phyloP scores from a whole-genome alignment of 208 protist species.

The Herpetomonas tarakana region DNA sequence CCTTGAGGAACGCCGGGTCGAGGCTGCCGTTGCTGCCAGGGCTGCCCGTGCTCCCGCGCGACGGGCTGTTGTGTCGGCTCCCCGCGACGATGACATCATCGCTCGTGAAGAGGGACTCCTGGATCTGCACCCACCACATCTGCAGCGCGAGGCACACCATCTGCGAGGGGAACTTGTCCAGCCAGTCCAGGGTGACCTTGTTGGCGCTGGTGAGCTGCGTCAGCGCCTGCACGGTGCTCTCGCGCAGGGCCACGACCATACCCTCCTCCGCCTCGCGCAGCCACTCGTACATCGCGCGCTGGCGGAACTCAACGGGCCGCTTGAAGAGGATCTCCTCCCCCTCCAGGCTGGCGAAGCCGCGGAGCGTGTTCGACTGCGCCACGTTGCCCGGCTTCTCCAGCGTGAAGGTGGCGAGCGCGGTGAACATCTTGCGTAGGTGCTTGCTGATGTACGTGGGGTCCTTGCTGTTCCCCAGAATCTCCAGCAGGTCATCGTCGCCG shows the following conservation, averaged over 20 bases:
- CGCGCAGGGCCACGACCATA: conserved; percentile 89
- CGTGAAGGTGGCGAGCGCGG: conserved; percentile 92
- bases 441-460: conserved; percentile 94
- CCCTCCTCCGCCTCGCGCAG: conserved; percentile 85
- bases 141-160: conserved; percentile 91
- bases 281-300: conserved; percentile 94
- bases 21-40: not conserved
- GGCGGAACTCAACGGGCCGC: conserved; percentile 44
- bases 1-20: conserved; percentile 16
- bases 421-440: conserved; percentile 99
- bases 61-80: not conserved
- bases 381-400: conserved; percentile 12
- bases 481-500: conserved; percentile 99
- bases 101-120: conserved; percentile 58
- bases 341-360: conserved; percentile 90
- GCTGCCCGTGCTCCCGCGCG: conserved; percentile 9
- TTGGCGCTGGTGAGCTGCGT: conserved; percentile 19
- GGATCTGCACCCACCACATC: conserved; percentile 87
- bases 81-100: not conserved
- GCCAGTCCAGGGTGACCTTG: conserved; percentile 77
- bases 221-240: conserved; percentile 43
- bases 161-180: conserved; percentile 89
- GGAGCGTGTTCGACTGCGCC: conserved; percentile 36
- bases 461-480: conserved; percentile 98
- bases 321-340: conserved; percentile 91